Conservation (phyloP, 345 rosid species). For the Lepidium africanum region DNA sequence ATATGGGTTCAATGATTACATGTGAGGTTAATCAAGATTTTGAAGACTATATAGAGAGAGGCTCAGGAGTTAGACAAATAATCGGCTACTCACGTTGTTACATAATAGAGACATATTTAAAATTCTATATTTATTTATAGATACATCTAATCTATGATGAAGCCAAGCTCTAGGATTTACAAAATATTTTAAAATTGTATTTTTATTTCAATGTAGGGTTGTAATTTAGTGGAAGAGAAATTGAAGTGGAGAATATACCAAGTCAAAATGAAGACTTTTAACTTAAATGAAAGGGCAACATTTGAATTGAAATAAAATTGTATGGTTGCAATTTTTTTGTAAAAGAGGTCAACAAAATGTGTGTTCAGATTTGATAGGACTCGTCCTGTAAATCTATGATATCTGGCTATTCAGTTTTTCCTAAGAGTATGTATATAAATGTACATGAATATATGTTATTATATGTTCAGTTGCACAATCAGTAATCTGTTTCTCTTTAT, state of each 20-base stretch:
- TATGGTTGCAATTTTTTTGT: conserved; percentile 9
- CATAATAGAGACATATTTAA: conserved; percentile 17
- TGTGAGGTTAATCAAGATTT: conserved; percentile 8
- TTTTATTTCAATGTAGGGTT: conserved; percentile 1
- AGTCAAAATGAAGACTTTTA: conserved; percentile 24
- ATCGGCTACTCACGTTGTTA: conserved; percentile 29
- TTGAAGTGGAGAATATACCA: conserved; percentile 1
- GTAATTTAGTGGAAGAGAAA: not conserved
- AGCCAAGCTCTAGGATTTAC: conserved; percentile 13
- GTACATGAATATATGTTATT: not conserved
- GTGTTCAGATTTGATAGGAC: not conserved
- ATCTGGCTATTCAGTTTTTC: not conserved
- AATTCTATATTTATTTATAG: not conserved
- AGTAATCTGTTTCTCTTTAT: too few species aligned
- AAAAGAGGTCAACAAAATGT: not conserved
- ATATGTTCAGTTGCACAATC: too few species aligned
- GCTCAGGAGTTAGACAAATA: conserved; percentile 17
- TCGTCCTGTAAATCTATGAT: not conserved
- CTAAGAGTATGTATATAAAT: not conserved
- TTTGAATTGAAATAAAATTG: not conserved
- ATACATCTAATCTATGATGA: not conserved
- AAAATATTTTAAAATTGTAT: not conserved
- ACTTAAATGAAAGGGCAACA: conserved; percentile 13
- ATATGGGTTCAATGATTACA: conserved; percentile 11
- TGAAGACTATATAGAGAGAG: conserved; percentile 2